phyloP scores from a whole-genome alignment of 495 filamentous ascomycete genomes.

The Penicillium flavigenum region DNA sequence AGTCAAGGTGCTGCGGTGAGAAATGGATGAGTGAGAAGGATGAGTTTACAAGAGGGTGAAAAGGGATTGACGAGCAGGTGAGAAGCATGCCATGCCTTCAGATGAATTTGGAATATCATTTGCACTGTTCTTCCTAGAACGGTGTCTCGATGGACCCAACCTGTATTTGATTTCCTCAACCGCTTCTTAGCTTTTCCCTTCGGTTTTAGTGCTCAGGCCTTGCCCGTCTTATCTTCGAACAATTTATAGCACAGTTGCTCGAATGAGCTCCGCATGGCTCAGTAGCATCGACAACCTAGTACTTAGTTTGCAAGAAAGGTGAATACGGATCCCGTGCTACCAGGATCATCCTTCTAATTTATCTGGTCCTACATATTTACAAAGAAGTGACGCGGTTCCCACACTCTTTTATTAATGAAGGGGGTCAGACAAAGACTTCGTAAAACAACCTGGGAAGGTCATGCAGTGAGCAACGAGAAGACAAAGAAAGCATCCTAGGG shows the following conservation, averaged over 20 bases:
- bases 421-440: background rate
- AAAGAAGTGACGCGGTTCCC: background rate
- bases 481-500: background rate
- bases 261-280: too few relatives aligned
- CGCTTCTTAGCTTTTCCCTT: slow-evolving; percentile 17
- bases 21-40: too few relatives aligned
- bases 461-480: background rate
- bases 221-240: background rate
- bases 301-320: too few relatives aligned
- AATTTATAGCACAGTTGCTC: too few relatives aligned
- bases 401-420: background rate
- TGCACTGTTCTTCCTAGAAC: too few relatives aligned
- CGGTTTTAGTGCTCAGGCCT: slow-evolving; percentile 12
- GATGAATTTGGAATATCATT: too few relatives aligned
- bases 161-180: slow-evolving; percentile 12
- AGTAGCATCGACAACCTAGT: too few relatives aligned
- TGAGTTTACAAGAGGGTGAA: too few relatives aligned
- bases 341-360: background rate
- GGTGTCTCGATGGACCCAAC: too few relatives aligned
- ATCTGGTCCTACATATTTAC: background rate
- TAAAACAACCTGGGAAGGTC: background rate
- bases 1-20: too few relatives aligned
- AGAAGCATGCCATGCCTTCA: too few relatives aligned
- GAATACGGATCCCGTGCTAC: background rate
- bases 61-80: too few relatives aligned